phyloP scores from a whole-genome alignment of 768 basidiomycete genomes.

The Phaeotremella skinneri region DNA sequence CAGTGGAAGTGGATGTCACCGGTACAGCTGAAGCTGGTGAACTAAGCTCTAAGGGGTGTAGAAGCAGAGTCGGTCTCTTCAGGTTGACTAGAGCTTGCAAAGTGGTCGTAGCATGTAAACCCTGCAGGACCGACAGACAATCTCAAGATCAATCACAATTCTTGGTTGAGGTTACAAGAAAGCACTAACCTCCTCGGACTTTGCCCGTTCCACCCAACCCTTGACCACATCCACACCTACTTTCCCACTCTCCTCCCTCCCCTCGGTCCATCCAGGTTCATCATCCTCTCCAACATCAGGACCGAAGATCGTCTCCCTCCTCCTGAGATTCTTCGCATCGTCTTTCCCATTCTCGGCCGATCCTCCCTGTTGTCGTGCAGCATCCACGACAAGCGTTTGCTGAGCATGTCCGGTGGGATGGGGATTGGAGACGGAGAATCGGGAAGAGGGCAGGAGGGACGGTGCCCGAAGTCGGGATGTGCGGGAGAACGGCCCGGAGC shows the following conservation, averaged over 20 bases:
- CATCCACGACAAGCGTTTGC: constrained; percentile 45
- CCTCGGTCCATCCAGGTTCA: constrained; percentile 59
- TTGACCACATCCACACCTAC: constrained; percentile 79
- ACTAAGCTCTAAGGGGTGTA: constrained; percentile 51
- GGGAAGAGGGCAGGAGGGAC: constrained; percentile 29
- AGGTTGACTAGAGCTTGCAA: constrained; percentile 92
- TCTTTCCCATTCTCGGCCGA: background rate
- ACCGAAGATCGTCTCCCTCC: constrained; percentile 80
- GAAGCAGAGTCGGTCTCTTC: constrained; percentile 79
- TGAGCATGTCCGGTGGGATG: constrained; percentile 20
- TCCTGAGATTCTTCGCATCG: constrained; percentile 52
- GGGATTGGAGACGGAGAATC: constrained; percentile 10
- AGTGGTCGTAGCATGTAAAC: constrained; percentile 82
- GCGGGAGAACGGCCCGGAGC: constrained; percentile 40
- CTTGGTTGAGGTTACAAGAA: background rate
- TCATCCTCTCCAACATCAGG: constrained; percentile 71
- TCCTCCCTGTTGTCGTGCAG: constrained; percentile 13
- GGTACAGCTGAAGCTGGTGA: constrained; percentile 1
- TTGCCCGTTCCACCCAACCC: constrained; percentile 68
- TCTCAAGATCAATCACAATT: background rate
- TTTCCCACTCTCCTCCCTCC: constrained; percentile 51
- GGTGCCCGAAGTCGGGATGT: constrained; percentile 36
- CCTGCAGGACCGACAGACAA: constrained; percentile 53
- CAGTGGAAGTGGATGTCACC: background rate
- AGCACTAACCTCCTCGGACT: constrained; percentile 73